Conservation (phyloP, 164 flowering plant genomes). For the Chimonanthus salicifolius region DNA sequence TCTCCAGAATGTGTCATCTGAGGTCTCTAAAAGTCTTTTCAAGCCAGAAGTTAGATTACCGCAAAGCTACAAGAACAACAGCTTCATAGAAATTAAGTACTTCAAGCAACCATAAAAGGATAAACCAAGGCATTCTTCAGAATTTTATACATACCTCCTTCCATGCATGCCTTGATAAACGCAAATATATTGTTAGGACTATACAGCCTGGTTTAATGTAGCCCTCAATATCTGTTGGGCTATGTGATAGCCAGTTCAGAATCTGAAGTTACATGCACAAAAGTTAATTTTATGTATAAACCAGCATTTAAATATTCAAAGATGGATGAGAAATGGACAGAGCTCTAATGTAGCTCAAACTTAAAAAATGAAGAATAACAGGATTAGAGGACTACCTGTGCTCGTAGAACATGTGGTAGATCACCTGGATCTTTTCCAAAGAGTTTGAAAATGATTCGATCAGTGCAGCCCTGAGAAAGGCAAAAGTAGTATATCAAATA, state of each 20-base stretch:
- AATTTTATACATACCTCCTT: conserved; percentile 43
- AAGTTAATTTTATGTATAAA: background rate
- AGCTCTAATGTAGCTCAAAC: background rate
- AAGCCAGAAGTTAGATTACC: conserved; percentile 43
- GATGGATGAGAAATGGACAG: background rate
- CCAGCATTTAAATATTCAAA: background rate
- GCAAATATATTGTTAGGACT: conserved; percentile 54
- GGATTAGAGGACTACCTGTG: conserved; percentile 30
- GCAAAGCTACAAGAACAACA: conserved; percentile 34
- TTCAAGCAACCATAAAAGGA: background rate
- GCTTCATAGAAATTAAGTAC: background rate
- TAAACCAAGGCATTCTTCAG: background rate
- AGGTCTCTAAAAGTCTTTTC: conserved; percentile 43
- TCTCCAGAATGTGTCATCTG: conserved; percentile 48
- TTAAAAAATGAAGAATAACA: background rate
- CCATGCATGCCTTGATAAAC: conserved; percentile 40
- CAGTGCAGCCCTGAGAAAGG: conserved; percentile 41
- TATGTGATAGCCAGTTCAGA: conserved; percentile 67
- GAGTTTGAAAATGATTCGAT: conserved; percentile 48
- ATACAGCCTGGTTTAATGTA: conserved; percentile 82
- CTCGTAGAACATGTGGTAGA: conserved; percentile 40
- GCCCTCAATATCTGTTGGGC: conserved; percentile 79
- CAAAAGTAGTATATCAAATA: background rate
- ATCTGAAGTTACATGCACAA: conserved; percentile 32
- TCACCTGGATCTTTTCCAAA: conserved; percentile 53